Evolutionary conservation across 371 early-diverging fungal genomes (phyloP), one percentile per base, ranked within the genome.

Genomic region (Rhizopus microsporus): DNA sequence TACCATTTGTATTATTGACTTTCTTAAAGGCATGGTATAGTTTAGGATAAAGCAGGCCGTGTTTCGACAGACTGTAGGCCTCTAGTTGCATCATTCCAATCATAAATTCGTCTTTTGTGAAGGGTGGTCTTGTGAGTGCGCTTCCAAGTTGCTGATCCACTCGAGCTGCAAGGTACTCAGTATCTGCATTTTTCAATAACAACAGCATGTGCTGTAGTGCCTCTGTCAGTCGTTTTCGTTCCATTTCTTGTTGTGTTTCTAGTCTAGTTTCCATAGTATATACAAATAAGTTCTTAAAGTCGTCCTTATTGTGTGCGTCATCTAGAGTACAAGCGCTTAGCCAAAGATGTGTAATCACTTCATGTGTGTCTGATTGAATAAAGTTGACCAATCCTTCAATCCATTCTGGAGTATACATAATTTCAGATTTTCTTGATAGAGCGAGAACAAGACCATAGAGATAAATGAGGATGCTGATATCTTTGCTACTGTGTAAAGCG

Each of bases 361-460:
- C 57, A 5, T 63, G 50, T 8, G 59, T 49, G 13, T 56, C 42
- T 1, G 69, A 63, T 23, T 59, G 60, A 16, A 71, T 43, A 57
- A 77, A 77, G 5, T 54, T 59, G 9, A 65, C 39, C 5, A 73
- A 50, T 5, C 65, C 58, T 10, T 35, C 5, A 3, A 57, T 48
- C 68, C 69, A 70, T 10, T 52, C 58, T 1, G 48, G 35, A 7
- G 53, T 37, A 3, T 43, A 16, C 16, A 47, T 17, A 8, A 30
- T 33, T 0, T 60, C 63, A n/a, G 45, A 58, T 13, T 62, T 49
- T 9, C 57, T 59, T 3, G 39, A 54, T n/a, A 60, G 15, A 0
- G 69, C 68, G n/a, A 76, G 40, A 0, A 67, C 67, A 33, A 77
- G 46, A 0, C 74, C 74, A 42, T 77, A 77, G 3, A 77, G 42